phyloP scores from a whole-genome alignment of 225 moss, liverwort and hornwort species.

The Climacium dendroides region DNA sequence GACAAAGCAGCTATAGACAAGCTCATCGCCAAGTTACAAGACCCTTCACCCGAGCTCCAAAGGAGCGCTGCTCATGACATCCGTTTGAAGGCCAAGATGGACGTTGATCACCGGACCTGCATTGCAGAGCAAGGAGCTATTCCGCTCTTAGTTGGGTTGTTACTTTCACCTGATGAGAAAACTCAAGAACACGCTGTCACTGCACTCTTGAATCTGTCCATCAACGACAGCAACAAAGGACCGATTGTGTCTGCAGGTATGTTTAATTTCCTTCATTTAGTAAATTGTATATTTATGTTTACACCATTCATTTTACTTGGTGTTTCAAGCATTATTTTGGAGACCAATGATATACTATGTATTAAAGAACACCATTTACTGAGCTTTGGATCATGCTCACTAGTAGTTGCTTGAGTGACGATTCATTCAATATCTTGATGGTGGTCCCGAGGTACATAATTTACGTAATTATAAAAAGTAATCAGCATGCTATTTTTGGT shows the following conservation, averaged over 20 bases:
- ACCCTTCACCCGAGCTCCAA: constrained; percentile 32
- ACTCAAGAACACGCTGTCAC: constrained; percentile 86
- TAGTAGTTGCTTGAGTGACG: not conserved
- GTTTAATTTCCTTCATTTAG: not conserved
- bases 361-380: not conserved
- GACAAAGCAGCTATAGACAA: constrained; percentile 44
- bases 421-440: not conserved
- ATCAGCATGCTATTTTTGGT: not conserved
- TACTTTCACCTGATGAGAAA: constrained; percentile 37
- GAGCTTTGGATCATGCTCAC: not conserved
- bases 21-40: constrained; percentile 37
- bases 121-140: constrained; percentile 80
- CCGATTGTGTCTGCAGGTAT: constrained; percentile 44
- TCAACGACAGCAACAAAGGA: constrained; percentile 72
- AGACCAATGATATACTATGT: not conserved
- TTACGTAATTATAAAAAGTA: not conserved
- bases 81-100: constrained; percentile 55
- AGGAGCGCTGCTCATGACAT: constrained; percentile 48
- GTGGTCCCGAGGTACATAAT: not conserved
- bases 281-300: not conserved
- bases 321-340: not conserved
- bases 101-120: constrained; percentile 64
- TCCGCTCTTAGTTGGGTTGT: constrained; percentile 47
- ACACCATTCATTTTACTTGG: not conserved
- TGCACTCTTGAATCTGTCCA: constrained; percentile 72